A percentile compares a stretch with the other conserved stretches of the same genome.
Conservation (phyloP, 2,329 filamentous ascomycete species). For the Harringtonia lauricola region DNA sequence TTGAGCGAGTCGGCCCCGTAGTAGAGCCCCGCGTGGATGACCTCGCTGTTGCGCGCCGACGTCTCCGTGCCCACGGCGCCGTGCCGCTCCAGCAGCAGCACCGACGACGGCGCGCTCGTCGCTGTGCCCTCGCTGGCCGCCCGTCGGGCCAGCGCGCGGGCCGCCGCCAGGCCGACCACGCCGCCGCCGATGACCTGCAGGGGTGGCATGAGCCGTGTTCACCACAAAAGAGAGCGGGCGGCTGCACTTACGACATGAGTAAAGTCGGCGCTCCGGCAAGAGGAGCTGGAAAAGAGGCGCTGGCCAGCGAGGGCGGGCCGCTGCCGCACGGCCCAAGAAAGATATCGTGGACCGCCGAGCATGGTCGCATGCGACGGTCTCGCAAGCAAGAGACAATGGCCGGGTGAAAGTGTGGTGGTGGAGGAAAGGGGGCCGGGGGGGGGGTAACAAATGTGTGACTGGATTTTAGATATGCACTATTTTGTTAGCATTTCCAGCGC, state of each 20-base stretch:
- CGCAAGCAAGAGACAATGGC: no score
- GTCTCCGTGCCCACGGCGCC: constrained; percentile 70
- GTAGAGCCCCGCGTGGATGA: constrained; percentile 93
- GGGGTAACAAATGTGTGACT: no score
- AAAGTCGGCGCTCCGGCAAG: constrained; percentile 26
- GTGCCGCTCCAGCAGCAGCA: constrained; percentile 75
- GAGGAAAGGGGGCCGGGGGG: no score
- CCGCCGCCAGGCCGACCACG: constrained; percentile 70
- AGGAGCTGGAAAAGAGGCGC: constrained; percentile 23
- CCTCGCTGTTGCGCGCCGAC: constrained; percentile 84
- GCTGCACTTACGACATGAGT: constrained; percentile 23
- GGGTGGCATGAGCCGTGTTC: not conserved
- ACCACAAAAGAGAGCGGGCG: not conserved
- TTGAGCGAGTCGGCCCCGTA: constrained; percentile 71
- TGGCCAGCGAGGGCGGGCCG: not conserved
- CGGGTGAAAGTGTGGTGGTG: no score
- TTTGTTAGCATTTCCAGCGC: no score
- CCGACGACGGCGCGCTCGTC: constrained; percentile 38
- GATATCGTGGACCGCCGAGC: not conserved
- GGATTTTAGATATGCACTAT: no score
- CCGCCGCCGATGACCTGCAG: constrained; percentile 46
- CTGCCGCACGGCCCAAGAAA: not conserved
- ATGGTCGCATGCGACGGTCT: no score
- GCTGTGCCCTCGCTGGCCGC: constrained; percentile 20
- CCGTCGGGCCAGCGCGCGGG: constrained; percentile 51